These are phyloP conservation scores for Metroxylon sagu DNA, from an alignment of 176 grass and related monocot species.

Conservation along the genomic window DNA sequence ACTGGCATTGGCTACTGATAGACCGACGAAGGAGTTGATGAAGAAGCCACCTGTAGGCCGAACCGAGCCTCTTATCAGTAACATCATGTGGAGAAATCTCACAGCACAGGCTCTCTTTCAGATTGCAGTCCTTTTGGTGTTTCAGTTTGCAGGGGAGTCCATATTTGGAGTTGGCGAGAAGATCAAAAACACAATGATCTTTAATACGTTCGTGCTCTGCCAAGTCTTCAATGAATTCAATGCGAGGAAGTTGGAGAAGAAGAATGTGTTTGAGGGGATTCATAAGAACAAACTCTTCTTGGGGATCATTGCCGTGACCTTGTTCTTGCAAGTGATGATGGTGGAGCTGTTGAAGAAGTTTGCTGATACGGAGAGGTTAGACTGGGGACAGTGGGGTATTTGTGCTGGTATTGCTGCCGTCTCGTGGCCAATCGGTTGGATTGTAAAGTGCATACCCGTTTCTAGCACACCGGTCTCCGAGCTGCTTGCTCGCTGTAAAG, in stretches of 20 bases:
- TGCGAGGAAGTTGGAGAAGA: slow-evolving; percentile 54
- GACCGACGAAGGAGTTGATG: slow-evolving; percentile 45
- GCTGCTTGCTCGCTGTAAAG: neutral
- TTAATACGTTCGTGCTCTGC: slow-evolving; percentile 83
- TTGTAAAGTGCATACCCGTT: slow-evolving; percentile 65
- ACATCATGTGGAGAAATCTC: slow-evolving; percentile 84
- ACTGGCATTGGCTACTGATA: slow-evolving; percentile 49
- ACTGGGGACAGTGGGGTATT: slow-evolving; percentile 50
- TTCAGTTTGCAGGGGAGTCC: slow-evolving; percentile 39
- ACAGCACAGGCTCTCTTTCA: slow-evolving; percentile 49
- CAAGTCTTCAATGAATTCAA: slow-evolving; percentile 99
- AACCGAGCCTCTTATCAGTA: slow-evolving; percentile 65
- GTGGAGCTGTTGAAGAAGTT: slow-evolving; percentile 77
- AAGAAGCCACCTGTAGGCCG: slow-evolving; percentile 46
- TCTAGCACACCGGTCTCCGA: slow-evolving; percentile 14
- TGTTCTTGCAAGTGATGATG: slow-evolving; percentile 68
- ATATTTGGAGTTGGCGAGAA: slow-evolving; percentile 28
- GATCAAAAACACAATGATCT: slow-evolving; percentile 67
- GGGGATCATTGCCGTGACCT: slow-evolving; percentile 43
- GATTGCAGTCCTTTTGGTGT: slow-evolving; percentile 42
- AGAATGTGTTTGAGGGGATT: slow-evolving; percentile 70
- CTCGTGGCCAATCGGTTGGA: slow-evolving; percentile 74
- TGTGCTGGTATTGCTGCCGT: slow-evolving; percentile 58
- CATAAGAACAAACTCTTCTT: slow-evolving; percentile 65
- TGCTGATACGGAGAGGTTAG: slow-evolving; percentile 64